These are phyloP conservation scores for Calendula officinalis DNA, from an alignment of 129 eudicot species.

Conservation along the genomic window DNA sequence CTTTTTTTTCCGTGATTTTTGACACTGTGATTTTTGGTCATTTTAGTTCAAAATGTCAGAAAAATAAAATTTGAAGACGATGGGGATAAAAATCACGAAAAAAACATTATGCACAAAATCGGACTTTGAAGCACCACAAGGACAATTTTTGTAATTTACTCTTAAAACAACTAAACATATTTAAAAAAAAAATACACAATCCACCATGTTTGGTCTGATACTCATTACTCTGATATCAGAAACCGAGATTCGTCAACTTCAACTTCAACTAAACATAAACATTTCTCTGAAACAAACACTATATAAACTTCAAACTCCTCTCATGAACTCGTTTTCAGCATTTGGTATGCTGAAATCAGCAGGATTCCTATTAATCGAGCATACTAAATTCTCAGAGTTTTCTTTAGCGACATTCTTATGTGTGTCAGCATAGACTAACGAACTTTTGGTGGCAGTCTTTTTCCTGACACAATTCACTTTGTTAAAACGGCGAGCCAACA, in stretches of 20 bases:
- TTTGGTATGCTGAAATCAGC: conserved; percentile 38
- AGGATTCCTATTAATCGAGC: conserved; percentile 36
- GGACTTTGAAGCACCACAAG: too few relatives aligned
- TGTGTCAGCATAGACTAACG: conserved; percentile 2
- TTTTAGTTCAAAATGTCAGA: too few relatives aligned
- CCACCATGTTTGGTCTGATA: too few relatives aligned
- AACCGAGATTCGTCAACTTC: neutral
- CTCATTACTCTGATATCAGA: too few relatives aligned
- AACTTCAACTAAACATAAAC: conserved; percentile 3
- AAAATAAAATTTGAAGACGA: too few relatives aligned
- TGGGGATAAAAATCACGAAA: too few relatives aligned
- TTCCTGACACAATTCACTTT: conserved; percentile 8
- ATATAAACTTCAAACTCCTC: conserved; percentile 29
- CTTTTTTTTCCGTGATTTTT: too few relatives aligned
- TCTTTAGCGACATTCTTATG: conserved; percentile 5
- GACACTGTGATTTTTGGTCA: too few relatives aligned
- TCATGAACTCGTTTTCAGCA: conserved; percentile 32
- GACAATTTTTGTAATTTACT: too few relatives aligned
- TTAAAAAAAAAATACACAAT: too few relatives aligned
- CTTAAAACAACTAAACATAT: too few relatives aligned
- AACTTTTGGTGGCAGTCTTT: conserved; percentile 7
- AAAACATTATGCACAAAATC: too few relatives aligned
- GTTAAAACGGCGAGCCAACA: conserved; percentile 35
- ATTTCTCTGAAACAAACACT: neutral
- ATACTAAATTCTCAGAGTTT: conserved; percentile 12